These are phyloP conservation scores for Leptographium wingfieldii DNA, from an alignment of 2,329 filamentous ascomycete genomes.

Conservation along the genomic window DNA sequence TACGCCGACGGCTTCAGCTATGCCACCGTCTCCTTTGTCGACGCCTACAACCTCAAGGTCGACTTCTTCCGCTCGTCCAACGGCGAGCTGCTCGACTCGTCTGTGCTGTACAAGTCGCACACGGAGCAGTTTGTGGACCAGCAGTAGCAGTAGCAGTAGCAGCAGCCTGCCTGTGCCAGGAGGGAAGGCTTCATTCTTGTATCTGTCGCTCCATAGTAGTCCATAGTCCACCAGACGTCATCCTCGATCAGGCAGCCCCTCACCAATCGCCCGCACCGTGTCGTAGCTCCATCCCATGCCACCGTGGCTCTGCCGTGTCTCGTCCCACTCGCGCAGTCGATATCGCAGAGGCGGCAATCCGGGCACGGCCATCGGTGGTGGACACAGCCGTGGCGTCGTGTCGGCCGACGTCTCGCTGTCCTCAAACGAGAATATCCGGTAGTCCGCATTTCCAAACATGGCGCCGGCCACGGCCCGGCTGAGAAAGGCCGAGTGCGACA, in stretches of 20 bases:
- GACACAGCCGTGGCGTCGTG: not conserved
- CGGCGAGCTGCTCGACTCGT: constrained; percentile 33
- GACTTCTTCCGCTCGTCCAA: constrained; percentile 37
- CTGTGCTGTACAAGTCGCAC: constrained; percentile 36
- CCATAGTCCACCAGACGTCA: not conserved
- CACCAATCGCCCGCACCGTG: constrained; percentile 18
- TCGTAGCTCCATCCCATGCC: constrained; percentile 37
- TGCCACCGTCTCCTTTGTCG: constrained; percentile 32
- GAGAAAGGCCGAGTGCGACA: constrained; percentile 53
- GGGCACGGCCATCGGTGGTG: not conserved
- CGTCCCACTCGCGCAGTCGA: constrained; percentile 33
- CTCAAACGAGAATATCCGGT: constrained; percentile 46
- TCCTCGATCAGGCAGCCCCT: constrained; percentile 15
- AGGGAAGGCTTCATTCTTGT: not conserved
- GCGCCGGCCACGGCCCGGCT: constrained; percentile 41
- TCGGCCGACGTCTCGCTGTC: constrained; percentile 11
- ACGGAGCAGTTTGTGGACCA: constrained; percentile 30
- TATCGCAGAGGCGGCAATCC: constrained; percentile 11
- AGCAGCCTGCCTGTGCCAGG: too few relatives aligned
- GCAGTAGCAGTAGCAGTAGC: not conserved
- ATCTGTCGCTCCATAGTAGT: too few relatives aligned
- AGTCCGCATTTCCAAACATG: constrained; percentile 51
- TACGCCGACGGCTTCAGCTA: constrained; percentile 41
- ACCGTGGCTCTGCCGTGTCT: constrained; percentile 32
- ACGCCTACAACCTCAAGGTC: constrained; percentile 32